These are phyloP conservation scores for Penicillium herquei DNA, from an alignment of 495 filamentous ascomycete genomes.

Conservation along the genomic window DNA sequence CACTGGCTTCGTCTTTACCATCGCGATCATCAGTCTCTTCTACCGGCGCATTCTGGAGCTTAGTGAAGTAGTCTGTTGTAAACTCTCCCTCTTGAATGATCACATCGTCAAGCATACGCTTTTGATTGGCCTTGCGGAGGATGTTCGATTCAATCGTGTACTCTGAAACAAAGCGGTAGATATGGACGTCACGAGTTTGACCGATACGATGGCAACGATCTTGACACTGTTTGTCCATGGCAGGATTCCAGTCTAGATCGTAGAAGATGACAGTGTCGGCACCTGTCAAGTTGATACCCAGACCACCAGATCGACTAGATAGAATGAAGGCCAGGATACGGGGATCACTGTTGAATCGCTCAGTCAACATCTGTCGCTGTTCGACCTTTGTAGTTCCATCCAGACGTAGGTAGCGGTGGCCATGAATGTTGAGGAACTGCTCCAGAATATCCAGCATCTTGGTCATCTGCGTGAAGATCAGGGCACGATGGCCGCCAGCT, in stretches of 20 bases:
- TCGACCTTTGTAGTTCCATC: slow-evolving; percentile 95
- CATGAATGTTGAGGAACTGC: slow-evolving; percentile 97
- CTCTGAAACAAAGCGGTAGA: slow-evolving; percentile 95
- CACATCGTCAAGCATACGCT: slow-evolving; percentile 95
- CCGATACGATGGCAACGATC: slow-evolving; percentile 97
- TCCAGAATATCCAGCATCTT: slow-evolving; percentile 97
- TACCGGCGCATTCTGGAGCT: slow-evolving; percentile 66
- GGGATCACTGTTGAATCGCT: slow-evolving; percentile 93
- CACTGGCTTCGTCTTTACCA: slow-evolving; percentile 63
- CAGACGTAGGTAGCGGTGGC: slow-evolving; percentile 91
- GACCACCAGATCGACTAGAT: slow-evolving; percentile 87
- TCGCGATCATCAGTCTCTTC: slow-evolving; percentile 60
- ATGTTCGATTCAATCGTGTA: slow-evolving; percentile 99
- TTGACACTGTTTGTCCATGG: slow-evolving; percentile 99
- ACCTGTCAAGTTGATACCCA: slow-evolving; percentile 95
- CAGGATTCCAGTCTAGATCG: slow-evolving; percentile 98
- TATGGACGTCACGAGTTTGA: slow-evolving; percentile 96
- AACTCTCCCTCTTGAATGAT: slow-evolving; percentile 99
- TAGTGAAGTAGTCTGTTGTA: slow-evolving; percentile 96
- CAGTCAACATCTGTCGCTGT: slow-evolving; percentile 90
- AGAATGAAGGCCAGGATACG: slow-evolving; percentile 94
- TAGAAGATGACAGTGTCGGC: slow-evolving; percentile 99
- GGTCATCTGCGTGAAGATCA: slow-evolving; percentile 99
- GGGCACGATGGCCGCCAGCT: slow-evolving; percentile 82
- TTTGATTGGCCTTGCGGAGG: slow-evolving; percentile 91